Conservation (phyloP, 139 green algal genomes). For the Cymbomonas tetramitiformis region DNA sequence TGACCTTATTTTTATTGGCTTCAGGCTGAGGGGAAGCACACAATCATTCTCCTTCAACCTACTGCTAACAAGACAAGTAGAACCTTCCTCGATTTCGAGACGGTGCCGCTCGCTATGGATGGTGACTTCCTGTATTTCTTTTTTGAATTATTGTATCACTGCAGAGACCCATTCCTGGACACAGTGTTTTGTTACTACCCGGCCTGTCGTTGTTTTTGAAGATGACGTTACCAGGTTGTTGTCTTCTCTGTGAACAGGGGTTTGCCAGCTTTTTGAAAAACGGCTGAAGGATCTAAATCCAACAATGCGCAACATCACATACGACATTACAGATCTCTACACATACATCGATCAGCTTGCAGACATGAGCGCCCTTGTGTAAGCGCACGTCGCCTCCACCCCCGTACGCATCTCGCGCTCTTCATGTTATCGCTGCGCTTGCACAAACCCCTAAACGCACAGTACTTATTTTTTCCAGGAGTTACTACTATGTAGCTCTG, state of each 20-base stretch:
- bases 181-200: not conserved
- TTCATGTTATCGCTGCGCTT: no score
- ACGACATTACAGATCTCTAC: constrained; percentile 49
- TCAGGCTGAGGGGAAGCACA: constrained; percentile 21
- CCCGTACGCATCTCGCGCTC: no score
- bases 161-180: not conserved
- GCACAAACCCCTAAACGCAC: no score
- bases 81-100: constrained; percentile 32
- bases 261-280: constrained; percentile 46
- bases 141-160: not conserved
- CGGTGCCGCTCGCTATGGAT: constrained; percentile 21
- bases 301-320: constrained; percentile 39
- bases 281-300: constrained; percentile 47
- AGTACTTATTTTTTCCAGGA: no score
- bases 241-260: constrained; percentile 30
- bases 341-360: constrained; percentile 38
- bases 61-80: constrained; percentile 16
- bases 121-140: constrained; percentile 11
- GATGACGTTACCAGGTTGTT: not conserved
- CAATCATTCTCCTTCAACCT: constrained; percentile 35
- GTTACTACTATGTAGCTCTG: no score
- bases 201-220: constrained; percentile 3
- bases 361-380: constrained; percentile 29
- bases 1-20: no score
- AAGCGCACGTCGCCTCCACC: no score